Evolutionary conservation across 2,329 filamentous ascomycete genomes (phyloP), one percentile per base, ranked within the genome.

Genomic region (Tolypocladium nubicola): DNA sequence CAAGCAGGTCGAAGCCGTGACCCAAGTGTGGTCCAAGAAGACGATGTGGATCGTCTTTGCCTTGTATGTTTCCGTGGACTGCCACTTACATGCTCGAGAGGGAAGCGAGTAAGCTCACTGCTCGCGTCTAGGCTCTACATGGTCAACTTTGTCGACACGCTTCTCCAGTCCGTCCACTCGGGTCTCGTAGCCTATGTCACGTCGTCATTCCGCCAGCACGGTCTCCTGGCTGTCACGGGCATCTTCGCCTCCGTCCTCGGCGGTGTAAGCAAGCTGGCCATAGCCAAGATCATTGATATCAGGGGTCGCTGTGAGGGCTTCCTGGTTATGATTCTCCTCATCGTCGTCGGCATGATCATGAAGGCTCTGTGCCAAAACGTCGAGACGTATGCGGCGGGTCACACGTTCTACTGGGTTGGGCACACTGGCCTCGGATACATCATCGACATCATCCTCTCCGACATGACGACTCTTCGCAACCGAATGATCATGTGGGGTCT

Each of bases 351-450:
- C 6, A 81, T 85, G 66, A 77, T 85, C 60, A 79, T 88, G 70
- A 86, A 85, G 73, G 85, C 86, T 19, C 73, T 76, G 1, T 86
- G 78, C 65, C 72, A 78, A 40, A 79, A 79, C 58, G 74, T 86
- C 37, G 73, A 79, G 60, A 80, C 79, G 2, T 87, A 84, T 65
- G 78, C 79, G 49, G 83, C 81, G 4, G 83, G 79, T 30, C 75
- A 85, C 61, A 82, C 86, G 3, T 81, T 88, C 58, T 87, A 86
- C 66, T 83, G 80, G 67, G 78, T 84, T 45, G 86, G 86, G 21
- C 70, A 75, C 56, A 66, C 72, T 6, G 74, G 72, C 8, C 62
- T 76, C 8, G 62, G 67, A 8, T 76, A 75, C 61, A 66, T 76
- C 53, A 67, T 77, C 59, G 61, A 67, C 19, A 69, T 78, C 57